phyloP scores from a whole-genome alignment of 2,329 filamentous ascomycete species.

The Penicillium hesseltinei region DNA sequence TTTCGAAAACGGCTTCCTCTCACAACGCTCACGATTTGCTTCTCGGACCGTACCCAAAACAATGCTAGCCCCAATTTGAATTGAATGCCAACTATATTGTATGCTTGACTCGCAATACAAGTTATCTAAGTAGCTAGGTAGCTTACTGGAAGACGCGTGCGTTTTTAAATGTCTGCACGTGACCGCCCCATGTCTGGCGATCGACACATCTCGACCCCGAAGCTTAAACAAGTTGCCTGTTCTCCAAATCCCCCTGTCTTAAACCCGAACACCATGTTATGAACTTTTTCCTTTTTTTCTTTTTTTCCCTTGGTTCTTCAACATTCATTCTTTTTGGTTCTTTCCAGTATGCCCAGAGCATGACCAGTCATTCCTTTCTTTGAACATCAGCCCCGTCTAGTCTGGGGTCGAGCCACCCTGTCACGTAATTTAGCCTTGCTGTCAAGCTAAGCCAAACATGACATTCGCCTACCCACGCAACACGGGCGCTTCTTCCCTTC shows the following conservation, averaged over 20 bases:
- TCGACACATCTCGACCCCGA: conserved; percentile 10
- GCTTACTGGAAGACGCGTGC: no score
- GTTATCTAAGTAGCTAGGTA: no score
- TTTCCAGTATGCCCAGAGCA: conserved; percentile 11
- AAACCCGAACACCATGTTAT: conserved; percentile 3
- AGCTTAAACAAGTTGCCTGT: conserved; percentile 5
- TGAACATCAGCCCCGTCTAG: conserved; percentile 16
- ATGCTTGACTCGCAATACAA: no score
- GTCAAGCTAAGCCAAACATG: conserved; percentile 27
- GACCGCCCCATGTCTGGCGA: conserved; percentile 3
- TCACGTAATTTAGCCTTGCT: conserved; percentile 5
- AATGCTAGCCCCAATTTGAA: no score
- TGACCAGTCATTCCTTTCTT: conserved; percentile 21
- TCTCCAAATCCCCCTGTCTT: conserved; percentile 10
- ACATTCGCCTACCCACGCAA: conserved; percentile 35
- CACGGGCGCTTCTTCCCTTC: conserved; percentile 27
- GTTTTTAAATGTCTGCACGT: not conserved
- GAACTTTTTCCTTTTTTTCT: not conserved
- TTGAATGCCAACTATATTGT: no score
- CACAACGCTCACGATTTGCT: no score
- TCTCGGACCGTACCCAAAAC: no score
- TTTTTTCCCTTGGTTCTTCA: not conserved
- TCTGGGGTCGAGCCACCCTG: conserved; percentile 14
- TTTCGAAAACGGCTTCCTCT: no score
- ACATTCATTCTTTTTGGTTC: conserved; percentile 1